Evolutionary conservation across 768 basidiomycete species (phyloP).

Genomic region (Boletus speciosus): DNA sequence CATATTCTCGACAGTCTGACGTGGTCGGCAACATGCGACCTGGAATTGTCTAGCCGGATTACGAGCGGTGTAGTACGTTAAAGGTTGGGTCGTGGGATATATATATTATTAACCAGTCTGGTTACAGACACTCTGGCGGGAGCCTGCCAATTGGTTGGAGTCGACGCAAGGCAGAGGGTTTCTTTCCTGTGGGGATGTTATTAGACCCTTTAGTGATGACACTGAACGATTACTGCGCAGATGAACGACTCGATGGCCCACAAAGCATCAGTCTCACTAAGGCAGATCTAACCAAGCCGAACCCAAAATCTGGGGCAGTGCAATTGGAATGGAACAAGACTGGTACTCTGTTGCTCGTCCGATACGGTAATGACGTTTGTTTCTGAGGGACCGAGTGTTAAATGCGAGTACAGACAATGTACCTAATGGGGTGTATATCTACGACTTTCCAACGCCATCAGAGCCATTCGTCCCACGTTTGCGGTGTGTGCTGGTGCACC

Average conservation of each 20-base stretch:
- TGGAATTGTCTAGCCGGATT: constrained; percentile 61
- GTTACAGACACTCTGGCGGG: constrained; percentile 75
- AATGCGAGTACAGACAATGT: constrained; percentile 46
- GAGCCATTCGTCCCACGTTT: constrained; percentile 59
- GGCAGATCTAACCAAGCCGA: constrained; percentile 57
- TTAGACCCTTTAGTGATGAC: background rate
- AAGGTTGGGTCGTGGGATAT: background rate
- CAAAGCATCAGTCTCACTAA: constrained; percentile 49
- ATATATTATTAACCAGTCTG: background rate
- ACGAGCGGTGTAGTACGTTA: constrained; percentile 52
- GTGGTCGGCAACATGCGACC: constrained; percentile 64
- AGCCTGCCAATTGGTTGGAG: constrained; percentile 82
- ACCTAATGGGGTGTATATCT: constrained; percentile 65
- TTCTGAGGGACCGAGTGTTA: background rate
- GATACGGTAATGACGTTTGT: constrained; percentile 54
- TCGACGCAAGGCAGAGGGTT: constrained; percentile 83
- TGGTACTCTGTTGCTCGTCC: constrained; percentile 68
- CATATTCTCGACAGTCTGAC: constrained; percentile 71
- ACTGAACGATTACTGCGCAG: constrained; percentile 33
- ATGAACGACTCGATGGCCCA: constrained; percentile 60
- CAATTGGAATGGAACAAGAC: constrained; percentile 82
- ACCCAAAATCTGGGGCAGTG: constrained; percentile 62
- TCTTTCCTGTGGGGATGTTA: constrained; percentile 62
- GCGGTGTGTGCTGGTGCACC: constrained; percentile 65
- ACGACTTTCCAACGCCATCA: constrained; percentile 61